phyloP scores from a whole-genome alignment of 192 early-diverging fungal genomes.

The Backusella macrospora region DNA sequence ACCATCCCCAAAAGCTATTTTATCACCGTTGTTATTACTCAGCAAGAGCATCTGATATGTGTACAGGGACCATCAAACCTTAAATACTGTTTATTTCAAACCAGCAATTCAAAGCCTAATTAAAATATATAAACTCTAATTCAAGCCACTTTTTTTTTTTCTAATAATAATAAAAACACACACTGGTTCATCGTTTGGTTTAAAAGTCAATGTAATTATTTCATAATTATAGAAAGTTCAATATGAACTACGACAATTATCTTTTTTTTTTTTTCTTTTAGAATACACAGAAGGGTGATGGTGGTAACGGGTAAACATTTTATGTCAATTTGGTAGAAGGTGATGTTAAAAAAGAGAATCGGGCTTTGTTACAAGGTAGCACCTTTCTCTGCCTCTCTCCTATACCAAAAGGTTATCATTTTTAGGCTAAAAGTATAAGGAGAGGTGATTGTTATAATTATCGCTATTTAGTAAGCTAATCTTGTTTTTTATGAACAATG shows the following conservation, averaged over 20 bases:
- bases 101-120: too few relatives aligned
- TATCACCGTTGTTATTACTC: too few relatives aligned
- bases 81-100: too few relatives aligned
- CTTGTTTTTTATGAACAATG: too few relatives aligned
- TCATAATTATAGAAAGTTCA: background rate
- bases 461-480: too few relatives aligned
- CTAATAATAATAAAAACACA: background rate
- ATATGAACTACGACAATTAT: slow-evolving; percentile 1
- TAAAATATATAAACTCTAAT: background rate
- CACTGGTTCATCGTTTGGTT: background rate
- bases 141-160: background rate
- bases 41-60: too few relatives aligned
- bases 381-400: too few relatives aligned
- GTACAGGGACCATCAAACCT: too few relatives aligned
- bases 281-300: background rate
- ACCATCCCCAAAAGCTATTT: too few relatives aligned
- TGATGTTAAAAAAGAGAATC: background rate
- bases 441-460: too few relatives aligned
- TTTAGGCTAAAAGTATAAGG: too few relatives aligned
- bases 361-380: background rate
- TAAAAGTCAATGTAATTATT: background rate
- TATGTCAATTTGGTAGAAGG: background rate
- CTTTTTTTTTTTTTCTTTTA: background rate
- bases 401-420: too few relatives aligned
- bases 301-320: background rate